Evolutionary conservation across 2,329 filamentous ascomycete genomes (phyloP).

Genomic region (Aspergillus fructus): DNA sequence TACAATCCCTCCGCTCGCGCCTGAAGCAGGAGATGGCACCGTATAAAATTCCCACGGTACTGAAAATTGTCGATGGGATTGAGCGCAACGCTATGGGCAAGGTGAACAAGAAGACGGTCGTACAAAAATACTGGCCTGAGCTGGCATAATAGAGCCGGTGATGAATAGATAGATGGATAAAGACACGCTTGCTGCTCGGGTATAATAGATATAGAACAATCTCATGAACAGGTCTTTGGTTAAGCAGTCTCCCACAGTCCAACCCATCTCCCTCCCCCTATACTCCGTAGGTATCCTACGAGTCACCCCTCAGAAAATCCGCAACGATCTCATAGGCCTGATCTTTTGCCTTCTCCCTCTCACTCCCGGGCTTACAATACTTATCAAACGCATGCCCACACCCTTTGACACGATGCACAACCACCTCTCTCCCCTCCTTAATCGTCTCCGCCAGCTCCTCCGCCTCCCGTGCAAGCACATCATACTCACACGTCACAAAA

Average conservation of each 20-base stretch:
- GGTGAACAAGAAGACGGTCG: conserved; percentile 45
- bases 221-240: not conserved
- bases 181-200: not conserved
- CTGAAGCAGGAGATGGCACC: conserved; percentile 60
- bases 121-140: conserved; percentile 40
- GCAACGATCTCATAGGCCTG: conserved; percentile 32
- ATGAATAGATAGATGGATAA: not conserved
- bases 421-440: conserved; percentile 11
- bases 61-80: conserved; percentile 70
- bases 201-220: conserved; percentile 6
- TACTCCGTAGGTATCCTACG: not conserved
- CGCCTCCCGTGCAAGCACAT: conserved; percentile 25
- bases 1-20: conserved; percentile 31
- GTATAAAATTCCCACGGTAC: conserved; percentile 91
- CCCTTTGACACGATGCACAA: conserved; percentile 27
- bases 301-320: conserved; percentile 16
- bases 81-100: conserved; percentile 80
- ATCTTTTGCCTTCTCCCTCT: conserved; percentile 25
- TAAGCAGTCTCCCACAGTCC: too few relatives aligned
- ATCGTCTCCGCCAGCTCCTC: conserved; percentile 24
- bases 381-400: conserved; percentile 42
- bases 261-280: not conserved
- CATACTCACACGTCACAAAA: conserved; percentile 26
- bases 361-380: conserved; percentile 24
- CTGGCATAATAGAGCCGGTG: conserved; percentile 3